Base-by-base conservation (phyloP, 2,329 filamentous ascomycete species). In the Aspergillus oerlinghausenensis region DNA sequence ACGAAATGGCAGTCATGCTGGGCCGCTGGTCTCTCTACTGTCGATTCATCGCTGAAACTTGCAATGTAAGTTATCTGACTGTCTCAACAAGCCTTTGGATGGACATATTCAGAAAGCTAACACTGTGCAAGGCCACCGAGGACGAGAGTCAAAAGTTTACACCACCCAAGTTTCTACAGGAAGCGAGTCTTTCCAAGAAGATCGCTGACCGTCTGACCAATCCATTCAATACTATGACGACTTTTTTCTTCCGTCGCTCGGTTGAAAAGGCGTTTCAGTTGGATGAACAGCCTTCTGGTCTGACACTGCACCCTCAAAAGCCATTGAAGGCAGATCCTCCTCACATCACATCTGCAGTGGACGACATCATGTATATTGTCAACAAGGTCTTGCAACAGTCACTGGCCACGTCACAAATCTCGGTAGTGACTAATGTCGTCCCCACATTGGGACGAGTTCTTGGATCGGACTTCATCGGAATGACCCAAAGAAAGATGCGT, bases 331-430 rank as follows among this genome's bases (percentile, higher is more conserved):
- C 87, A 56, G 91, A 92, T 65, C 84, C 91, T 2, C 94, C 94
- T 0, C 95, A 90, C 69, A 96, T 99, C 66, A 93, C 94, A 47
- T 92, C 92, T 1, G 92, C 93, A 0, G 92, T 99, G 8, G 94
- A 99, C 77, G 94, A 97, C 76, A 92, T 97, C 68, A 97, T 99
- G 93, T 99, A 97, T 75, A 97, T 99, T 65, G 90, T 96, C 70
- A 96, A 95, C 70, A 88, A 93, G 51, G 89, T 97, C 35, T 81
- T 97, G 7, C 88, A 95, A 62, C 88, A 93, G 62, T 89, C 91
- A 0, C 80, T 97, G 23, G 88, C 90, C 0, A 97, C 95, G 0
- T 90, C 89, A 2, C 92, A 97, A 70, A 82, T 87, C 63, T 82
- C 87, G 19, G 86, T 96, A 3, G 83, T 96, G 23, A 84, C 85